These are phyloP conservation scores for Trypanosomatidae sp. DNA, from an alignment of 208 protist species.

Conservation along the genomic window DNA sequence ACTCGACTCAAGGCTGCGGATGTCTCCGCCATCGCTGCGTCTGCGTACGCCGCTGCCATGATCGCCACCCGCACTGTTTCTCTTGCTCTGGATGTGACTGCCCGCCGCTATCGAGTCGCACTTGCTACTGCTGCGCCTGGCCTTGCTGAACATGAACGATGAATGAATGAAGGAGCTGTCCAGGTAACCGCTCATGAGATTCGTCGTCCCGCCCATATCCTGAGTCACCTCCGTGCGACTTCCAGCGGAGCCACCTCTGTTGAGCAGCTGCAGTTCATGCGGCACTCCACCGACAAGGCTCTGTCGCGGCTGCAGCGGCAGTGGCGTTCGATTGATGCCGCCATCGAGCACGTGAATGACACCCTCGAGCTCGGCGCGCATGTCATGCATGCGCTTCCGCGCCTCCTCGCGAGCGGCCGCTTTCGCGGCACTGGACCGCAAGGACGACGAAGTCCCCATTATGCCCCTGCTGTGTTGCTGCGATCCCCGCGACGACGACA, in stretches of 20 bases:
- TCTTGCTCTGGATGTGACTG: neutral
- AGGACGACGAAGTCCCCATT: neutral
- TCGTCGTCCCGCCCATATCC: conserved; percentile 4
- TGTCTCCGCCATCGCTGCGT: neutral
- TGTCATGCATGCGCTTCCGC: conserved; percentile 40
- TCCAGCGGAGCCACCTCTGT: neutral
- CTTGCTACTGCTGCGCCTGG: conserved; percentile 10
- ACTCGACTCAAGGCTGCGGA: conserved; percentile 35
- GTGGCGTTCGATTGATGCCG: conserved; percentile 83
- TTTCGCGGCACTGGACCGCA: conserved; percentile 2
- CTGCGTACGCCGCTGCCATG: conserved; percentile 1
- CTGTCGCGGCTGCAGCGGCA: conserved; percentile 54
- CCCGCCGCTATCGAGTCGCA: neutral
- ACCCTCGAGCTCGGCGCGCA: conserved; percentile 46
- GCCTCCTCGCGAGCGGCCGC: conserved; percentile 42
- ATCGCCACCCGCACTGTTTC: conserved; percentile 1
- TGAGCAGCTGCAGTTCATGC: conserved; percentile 21
- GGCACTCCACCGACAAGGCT: conserved; percentile 22
- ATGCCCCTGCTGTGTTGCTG: neutral
- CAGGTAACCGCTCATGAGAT: conserved; percentile 24
- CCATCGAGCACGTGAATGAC: conserved; percentile 84
- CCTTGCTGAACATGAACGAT: conserved; percentile 47
- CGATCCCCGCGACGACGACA: conserved; percentile 7
- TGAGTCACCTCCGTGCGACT: conserved; percentile 8
- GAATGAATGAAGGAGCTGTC: conserved; percentile 73